These are phyloP conservation scores for Ganoderma lingzhi DNA, from an alignment of 1,284 basidiomycete species.

Conservation along the genomic window DNA sequence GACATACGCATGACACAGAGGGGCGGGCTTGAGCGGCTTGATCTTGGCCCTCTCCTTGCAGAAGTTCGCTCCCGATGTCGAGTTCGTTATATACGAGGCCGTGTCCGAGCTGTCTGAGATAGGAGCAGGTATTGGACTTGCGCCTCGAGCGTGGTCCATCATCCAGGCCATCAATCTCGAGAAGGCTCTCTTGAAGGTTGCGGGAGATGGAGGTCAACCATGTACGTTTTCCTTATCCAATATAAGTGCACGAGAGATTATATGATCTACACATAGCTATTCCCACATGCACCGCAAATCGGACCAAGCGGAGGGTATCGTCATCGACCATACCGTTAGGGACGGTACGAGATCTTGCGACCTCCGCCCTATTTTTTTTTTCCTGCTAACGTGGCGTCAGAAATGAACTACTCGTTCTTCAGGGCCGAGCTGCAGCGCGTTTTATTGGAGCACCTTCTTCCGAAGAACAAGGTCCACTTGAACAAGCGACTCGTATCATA, in stretches of 20 bases:
- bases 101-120: conserved; percentile 55
- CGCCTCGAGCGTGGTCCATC: conserved; percentile 57
- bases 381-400: conserved; percentile 38
- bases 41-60: conserved; percentile 46
- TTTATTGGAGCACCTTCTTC: conserved; percentile 51
- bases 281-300: conserved; percentile 17
- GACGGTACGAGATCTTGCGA: conserved; percentile 45
- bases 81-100: conserved; percentile 56
- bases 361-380: no score
- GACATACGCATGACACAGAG: conserved; percentile 35
- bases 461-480: conserved; percentile 46
- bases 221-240: conserved; percentile 1
- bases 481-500: conserved; percentile 59
- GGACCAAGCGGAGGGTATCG: conserved; percentile 47
- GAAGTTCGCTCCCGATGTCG: conserved; percentile 45
- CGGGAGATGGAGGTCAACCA: conserved; percentile 45
- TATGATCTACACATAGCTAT: not conserved
- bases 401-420: conserved; percentile 53
- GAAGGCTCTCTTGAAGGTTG: conserved; percentile 50
- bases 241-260: no score
- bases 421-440: conserved; percentile 59
- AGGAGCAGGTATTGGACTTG: conserved; percentile 67
- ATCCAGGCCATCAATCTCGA: conserved; percentile 58
- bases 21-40: conserved; percentile 49
- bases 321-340: conserved; percentile 54